Base-by-base conservation (phyloP, 352 stramenopile species). In the Pythium sukuiense region DNA sequence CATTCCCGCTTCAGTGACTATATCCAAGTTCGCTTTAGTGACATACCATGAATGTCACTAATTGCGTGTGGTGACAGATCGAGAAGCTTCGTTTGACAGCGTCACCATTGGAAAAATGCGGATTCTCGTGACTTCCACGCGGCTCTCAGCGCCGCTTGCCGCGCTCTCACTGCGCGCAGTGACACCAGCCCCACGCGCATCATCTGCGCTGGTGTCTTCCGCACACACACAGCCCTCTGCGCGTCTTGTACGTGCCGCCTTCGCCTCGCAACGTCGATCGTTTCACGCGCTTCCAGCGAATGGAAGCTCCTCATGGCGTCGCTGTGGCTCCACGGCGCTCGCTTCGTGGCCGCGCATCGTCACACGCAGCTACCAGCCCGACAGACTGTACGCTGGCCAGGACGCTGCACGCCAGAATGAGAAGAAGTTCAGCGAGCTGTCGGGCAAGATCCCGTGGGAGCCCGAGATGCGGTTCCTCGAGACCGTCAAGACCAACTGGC, bases 381-480 rank as follows among this genome's bases (percentile, higher is more conserved):
- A 87, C 33, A 72, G 73, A n/a, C 65, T 93, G 59, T 93, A 93
- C 65, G 84, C 74, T 8, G 84, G 82, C 0, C 85, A 93, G 70
- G 85, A 91, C 69, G 85, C 73, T 33, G 67, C 72, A 30, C 79
- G 85, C 7, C 73, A 91, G 55, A 70, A 90, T 46, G 83, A 90
- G 69, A 87, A 90, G 63, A 89, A 88, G 56, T 93, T 93, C 59
- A 86, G 80, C 30, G 80, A 86, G 37, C 63, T 92, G 33, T 92
- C 83, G 33, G 85, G 85, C 20, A 93, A 93, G 61, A 76, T 76
- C 46, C 83, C 83, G 32, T 94, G 86, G 86, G 86, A 94, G 68
- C 86, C 86, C 32, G 76, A 90, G 37, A 33, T 79, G 39, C 74
- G 75, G 55, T 78, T 87, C 57, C 71, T 94, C 37, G 67, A 81